These are phyloP conservation scores for Noccaea bulbosa DNA, from an alignment of 345 rosid genomes.

Conservation along the genomic window DNA sequence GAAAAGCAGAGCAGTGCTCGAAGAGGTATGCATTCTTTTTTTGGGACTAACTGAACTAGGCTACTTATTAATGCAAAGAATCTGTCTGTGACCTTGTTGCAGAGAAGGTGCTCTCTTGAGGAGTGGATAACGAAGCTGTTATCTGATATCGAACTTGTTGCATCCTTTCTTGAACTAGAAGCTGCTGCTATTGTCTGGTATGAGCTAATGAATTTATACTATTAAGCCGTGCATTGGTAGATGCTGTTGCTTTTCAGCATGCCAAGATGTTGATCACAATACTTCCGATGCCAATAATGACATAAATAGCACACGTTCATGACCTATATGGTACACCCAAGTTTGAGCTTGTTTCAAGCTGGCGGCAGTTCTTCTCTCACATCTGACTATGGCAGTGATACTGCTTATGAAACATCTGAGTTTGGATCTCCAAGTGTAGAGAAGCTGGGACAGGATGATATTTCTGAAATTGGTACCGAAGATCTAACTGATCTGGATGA, in stretches of 20 bases:
- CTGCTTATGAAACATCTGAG: too few species aligned
- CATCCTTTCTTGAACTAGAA: too few species aligned
- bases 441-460: conserved; percentile 63
- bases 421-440: conserved; percentile 80
- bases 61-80: conserved; percentile 19
- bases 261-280: conserved; percentile 81
- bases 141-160: conserved; percentile 96
- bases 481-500: conserved; percentile 79
- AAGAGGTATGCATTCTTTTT: conserved; percentile 79
- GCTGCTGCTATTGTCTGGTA: conserved; percentile 99
- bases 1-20: conserved; percentile 88
- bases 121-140: conserved; percentile 95
- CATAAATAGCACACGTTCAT: conserved; percentile 48
- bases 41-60: too few species aligned
- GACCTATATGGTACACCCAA: conserved; percentile 52
- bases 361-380: conserved; percentile 74
- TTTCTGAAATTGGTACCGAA: conserved; percentile 70
- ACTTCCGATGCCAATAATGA: too few species aligned
- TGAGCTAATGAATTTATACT: conserved; percentile 45
- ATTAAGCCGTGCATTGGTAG: conserved; percentile 20
- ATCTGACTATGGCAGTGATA: too few species aligned
- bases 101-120: conserved; percentile 95
- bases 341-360: conserved; percentile 57
- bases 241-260: conserved; percentile 63
- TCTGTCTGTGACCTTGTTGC: conserved; percentile 51